Percentiles rank a stretch among this genome's conserved stretches.
phyloP scores from a whole-genome alignment of 176 grass and related monocot genomes.

The Eragrostis curvula region DNA sequence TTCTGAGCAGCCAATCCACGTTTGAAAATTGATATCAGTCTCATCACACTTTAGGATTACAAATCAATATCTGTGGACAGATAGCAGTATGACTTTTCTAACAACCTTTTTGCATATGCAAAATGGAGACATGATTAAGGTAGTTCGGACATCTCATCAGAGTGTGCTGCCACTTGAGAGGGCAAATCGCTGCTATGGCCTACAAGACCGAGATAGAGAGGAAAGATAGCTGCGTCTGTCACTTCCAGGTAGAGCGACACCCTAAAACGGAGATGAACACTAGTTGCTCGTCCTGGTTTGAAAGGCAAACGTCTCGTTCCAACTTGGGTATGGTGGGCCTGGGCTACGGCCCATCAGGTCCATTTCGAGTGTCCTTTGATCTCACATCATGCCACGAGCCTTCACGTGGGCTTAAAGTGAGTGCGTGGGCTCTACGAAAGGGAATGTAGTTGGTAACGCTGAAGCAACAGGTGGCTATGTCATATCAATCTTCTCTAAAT shows the following conservation, averaged over 20 bases:
- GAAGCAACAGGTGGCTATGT: background rate
- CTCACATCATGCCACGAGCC: slow-evolving; percentile 7
- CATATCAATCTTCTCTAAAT: background rate
- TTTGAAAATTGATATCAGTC: background rate
- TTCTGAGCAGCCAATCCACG: background rate
- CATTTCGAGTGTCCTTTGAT: background rate
- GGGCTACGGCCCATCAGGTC: slow-evolving; percentile 16
- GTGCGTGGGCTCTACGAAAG: slow-evolving; percentile 11
- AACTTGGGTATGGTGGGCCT: slow-evolving; percentile 15
- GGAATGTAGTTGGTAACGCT: background rate
- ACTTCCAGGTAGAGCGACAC: background rate
- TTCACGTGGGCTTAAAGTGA: slow-evolving; percentile 55
- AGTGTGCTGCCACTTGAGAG: background rate
- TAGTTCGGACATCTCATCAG: slow-evolving; percentile 14
- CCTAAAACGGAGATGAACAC: slow-evolving; percentile 2
- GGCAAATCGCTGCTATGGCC: background rate
- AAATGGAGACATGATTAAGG: slow-evolving; percentile 8
- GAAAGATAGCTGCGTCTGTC: background rate
- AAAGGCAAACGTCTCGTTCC: background rate
- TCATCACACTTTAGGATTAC: background rate
- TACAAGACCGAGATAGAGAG: background rate
- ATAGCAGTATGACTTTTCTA: background rate
- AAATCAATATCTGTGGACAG: background rate
- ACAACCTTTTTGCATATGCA: background rate
- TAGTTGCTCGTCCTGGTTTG: background rate